These are phyloP conservation scores for Apostasia ramifera DNA, from an alignment of 106 monocot species.

Conservation along the genomic window DNA sequence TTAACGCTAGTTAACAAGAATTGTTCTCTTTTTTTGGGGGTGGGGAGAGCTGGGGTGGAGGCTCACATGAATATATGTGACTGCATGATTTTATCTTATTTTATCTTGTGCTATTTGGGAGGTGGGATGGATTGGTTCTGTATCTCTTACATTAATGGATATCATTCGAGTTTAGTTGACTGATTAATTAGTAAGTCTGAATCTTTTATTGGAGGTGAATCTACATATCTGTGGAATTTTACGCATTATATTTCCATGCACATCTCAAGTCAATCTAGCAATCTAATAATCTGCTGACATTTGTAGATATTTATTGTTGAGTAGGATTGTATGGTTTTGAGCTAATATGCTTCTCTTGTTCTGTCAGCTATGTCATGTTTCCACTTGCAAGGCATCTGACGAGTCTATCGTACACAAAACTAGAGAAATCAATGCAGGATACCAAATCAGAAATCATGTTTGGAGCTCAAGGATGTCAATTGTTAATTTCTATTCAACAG, in stretches of 20 bases:
- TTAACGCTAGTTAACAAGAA: too few relatives aligned
- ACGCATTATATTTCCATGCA: not conserved
- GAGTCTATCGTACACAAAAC: constrained; percentile 6
- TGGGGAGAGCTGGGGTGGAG: too few relatives aligned
- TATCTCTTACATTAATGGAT: not conserved
- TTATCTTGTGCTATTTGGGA: not conserved
- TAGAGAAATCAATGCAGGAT: constrained; percentile 8
- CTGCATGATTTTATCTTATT: not conserved
- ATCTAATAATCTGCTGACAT: not conserved
- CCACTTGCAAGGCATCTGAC: constrained; percentile 6
- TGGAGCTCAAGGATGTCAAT: constrained; percentile 24
- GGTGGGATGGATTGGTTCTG: not conserved
- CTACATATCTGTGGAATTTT: too few relatives aligned
- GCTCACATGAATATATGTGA: too few relatives aligned
- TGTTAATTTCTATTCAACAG: constrained; percentile 20
- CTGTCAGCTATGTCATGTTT: not conserved
- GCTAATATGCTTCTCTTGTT: not conserved
- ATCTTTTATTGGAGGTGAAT: not conserved
- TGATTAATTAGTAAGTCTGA: not conserved
- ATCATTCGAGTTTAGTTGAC: not conserved
- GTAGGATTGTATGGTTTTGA: not conserved
- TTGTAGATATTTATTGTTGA: not conserved
- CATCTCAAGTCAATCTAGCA: not conserved
- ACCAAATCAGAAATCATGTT: constrained; percentile 26
- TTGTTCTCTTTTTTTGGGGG: too few relatives aligned